Conservation (phyloP, 352 stramenopile genomes). For the Globisporangium spiculum region DNA sequence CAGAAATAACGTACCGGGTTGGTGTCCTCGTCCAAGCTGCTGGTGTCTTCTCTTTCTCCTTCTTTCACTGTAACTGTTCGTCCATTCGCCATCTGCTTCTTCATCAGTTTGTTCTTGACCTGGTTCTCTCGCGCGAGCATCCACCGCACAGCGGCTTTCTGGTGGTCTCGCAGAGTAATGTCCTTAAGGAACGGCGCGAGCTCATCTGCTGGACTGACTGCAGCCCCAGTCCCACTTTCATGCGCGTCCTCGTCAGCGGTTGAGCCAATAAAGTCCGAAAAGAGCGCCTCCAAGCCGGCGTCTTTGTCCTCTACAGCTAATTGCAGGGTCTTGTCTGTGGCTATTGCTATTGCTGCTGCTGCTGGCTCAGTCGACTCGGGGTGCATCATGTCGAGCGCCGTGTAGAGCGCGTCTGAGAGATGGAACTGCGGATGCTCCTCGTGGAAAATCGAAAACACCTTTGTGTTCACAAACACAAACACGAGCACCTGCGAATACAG, state of each 20-base stretch:
- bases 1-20: slow-evolving; percentile 40
- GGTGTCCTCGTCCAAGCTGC: slow-evolving; percentile 28
- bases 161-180: slow-evolving; percentile 75
- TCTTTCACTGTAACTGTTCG: neutral
- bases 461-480: slow-evolving; percentile 56
- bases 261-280: slow-evolving; percentile 55
- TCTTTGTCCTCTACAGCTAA: slow-evolving; percentile 23
- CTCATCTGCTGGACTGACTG: slow-evolving; percentile 28
- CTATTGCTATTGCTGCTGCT: neutral
- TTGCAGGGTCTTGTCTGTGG: neutral
- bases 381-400: slow-evolving; percentile 50
- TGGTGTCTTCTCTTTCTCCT: neutral
- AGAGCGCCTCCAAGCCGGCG: slow-evolving; percentile 58
- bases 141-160: slow-evolving; percentile 82
- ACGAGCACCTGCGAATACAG: slow-evolving; percentile 29
- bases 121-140: slow-evolving; percentile 84
- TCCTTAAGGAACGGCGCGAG: slow-evolving; percentile 50
- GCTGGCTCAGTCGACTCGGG: neutral
- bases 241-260: slow-evolving; percentile 19
- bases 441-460: slow-evolving; percentile 64
- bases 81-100: neutral
- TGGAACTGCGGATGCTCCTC: slow-evolving; percentile 58
- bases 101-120: slow-evolving; percentile 15
- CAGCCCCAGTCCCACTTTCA: neutral
- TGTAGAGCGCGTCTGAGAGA: slow-evolving; percentile 62